Conservation (phyloP, 2,329 filamentous ascomycete genomes). For the Aureobasidium sp. region DNA sequence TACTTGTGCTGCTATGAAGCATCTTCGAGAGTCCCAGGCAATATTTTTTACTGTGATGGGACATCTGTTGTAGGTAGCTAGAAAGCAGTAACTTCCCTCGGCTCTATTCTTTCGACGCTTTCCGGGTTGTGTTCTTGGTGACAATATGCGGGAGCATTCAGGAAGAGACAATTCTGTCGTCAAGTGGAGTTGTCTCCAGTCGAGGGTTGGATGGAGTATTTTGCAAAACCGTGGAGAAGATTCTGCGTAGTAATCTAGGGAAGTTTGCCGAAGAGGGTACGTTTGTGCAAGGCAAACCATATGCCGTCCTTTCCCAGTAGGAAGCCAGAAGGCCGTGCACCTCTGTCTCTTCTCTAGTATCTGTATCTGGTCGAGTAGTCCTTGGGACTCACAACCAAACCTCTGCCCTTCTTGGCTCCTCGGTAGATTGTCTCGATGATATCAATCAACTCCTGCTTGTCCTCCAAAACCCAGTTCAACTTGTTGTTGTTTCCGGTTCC, state of each 20-base stretch:
- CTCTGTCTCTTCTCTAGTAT: conserved; percentile 38
- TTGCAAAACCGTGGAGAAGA: background rate
- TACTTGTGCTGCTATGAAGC: background rate
- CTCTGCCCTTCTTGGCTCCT: conserved; percentile 95
- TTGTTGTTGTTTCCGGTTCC: conserved; percentile 99
- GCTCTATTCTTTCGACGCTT: background rate
- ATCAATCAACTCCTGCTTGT: conserved; percentile 97
- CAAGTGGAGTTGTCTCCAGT: background rate
- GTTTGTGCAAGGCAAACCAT: background rate
- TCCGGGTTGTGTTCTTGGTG: background rate
- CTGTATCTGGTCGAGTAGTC: conserved; percentile 65
- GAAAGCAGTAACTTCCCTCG: background rate
- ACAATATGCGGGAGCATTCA: background rate
- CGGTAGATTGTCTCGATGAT: conserved; percentile 97
- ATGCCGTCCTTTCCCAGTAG: too few relatives aligned
- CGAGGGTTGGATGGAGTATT: too few relatives aligned
- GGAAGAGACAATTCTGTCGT: background rate
- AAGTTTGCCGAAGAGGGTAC: background rate
- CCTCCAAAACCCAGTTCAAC: conserved; percentile 89
- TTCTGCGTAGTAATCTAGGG: background rate
- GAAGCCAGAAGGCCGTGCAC: background rate
- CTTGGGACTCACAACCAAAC: conserved; percentile 94
- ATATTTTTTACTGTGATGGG: background rate
- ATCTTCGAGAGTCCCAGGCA: background rate
- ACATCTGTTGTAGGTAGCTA: background rate